Evolutionary conservation across 192 early-diverging fungal genomes (phyloP).

Genomic region (Coemansia sp.): DNA sequence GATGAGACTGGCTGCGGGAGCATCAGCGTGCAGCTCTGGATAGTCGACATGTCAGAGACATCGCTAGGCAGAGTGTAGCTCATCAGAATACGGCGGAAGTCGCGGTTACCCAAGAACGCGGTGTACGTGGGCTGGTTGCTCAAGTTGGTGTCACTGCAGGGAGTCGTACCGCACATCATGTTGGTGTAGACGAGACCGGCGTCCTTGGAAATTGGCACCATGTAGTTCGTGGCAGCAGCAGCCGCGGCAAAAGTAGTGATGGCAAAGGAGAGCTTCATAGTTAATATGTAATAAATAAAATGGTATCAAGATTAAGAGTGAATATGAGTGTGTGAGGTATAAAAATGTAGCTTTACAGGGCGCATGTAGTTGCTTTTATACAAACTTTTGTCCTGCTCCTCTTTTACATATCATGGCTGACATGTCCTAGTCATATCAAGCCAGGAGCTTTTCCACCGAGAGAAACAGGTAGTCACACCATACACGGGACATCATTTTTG

Average conservation of each 20-base stretch:
- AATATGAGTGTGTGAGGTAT: background rate
- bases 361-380: background rate
- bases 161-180: slow-evolving; percentile 22
- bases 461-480: background rate
- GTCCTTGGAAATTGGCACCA: slow-evolving; percentile 27
- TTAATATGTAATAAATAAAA: background rate
- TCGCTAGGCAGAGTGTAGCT: slow-evolving; percentile 26
- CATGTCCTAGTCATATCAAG: background rate
- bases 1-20: slow-evolving; percentile 20
- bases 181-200: slow-evolving; percentile 34
- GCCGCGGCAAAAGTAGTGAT: slow-evolving; percentile 13
- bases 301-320: background rate
- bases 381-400: background rate
- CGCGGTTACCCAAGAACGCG: slow-evolving; percentile 33
- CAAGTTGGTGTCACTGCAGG: slow-evolving; percentile 30
- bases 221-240: slow-evolving; percentile 11
- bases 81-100: slow-evolving; percentile 40
- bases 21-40: slow-evolving; percentile 27
- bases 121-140: slow-evolving; percentile 24
- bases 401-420: background rate
- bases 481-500: background rate
- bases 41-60: slow-evolving; percentile 3
- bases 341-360: background rate
- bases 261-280: slow-evolving; percentile 23
- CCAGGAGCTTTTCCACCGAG: background rate